These are phyloP conservation scores for Metschnikowia koreensis DNA, from an alignment of 805 yeast species.

Conservation along the genomic window DNA sequence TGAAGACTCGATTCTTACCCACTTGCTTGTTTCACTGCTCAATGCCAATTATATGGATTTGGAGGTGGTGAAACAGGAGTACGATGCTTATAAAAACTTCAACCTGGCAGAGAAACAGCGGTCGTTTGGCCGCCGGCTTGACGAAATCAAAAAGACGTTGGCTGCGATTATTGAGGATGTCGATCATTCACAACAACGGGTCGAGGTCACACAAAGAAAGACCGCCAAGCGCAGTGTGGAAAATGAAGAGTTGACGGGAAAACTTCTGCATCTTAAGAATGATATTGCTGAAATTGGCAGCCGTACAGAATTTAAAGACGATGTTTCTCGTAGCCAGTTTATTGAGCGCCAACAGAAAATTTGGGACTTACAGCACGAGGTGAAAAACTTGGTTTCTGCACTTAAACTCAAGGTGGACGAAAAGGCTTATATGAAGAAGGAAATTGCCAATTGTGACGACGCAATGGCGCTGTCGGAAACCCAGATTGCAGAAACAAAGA, in stretches of 20 bases:
- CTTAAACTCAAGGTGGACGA: constrained; percentile 54
- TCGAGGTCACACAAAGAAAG: constrained; percentile 33
- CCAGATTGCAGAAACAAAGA: constrained; percentile 25
- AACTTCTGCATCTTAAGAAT: constrained; percentile 26
- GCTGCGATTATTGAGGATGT: constrained; percentile 47
- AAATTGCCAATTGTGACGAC: constrained; percentile 50
- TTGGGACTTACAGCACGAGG: constrained; percentile 46
- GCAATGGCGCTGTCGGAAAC: constrained; percentile 47
- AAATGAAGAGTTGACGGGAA: constrained; percentile 22
- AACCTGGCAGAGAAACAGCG: constrained; percentile 43
- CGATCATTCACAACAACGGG: constrained; percentile 37
- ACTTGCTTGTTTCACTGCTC: constrained; percentile 57
- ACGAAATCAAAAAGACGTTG: constrained; percentile 44
- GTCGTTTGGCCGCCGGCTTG: constrained; percentile 41
- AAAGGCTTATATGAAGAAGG: constrained; percentile 59
- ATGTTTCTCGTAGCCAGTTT: constrained; percentile 21
- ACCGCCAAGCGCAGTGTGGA: constrained; percentile 32
- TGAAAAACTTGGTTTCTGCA: constrained; percentile 43
- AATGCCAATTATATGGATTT: constrained; percentile 47
- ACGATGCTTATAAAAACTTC: constrained; percentile 24
- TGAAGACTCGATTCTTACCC: constrained; percentile 47
- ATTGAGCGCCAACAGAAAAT: constrained; percentile 40
- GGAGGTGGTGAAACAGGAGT: constrained; percentile 45
- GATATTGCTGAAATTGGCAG: constrained; percentile 27
- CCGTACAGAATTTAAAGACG: constrained; percentile 23